Evolutionary conservation across 1,284 basidiomycete species (phyloP).

Genomic region (Anthracocystis walkeri): DNA sequence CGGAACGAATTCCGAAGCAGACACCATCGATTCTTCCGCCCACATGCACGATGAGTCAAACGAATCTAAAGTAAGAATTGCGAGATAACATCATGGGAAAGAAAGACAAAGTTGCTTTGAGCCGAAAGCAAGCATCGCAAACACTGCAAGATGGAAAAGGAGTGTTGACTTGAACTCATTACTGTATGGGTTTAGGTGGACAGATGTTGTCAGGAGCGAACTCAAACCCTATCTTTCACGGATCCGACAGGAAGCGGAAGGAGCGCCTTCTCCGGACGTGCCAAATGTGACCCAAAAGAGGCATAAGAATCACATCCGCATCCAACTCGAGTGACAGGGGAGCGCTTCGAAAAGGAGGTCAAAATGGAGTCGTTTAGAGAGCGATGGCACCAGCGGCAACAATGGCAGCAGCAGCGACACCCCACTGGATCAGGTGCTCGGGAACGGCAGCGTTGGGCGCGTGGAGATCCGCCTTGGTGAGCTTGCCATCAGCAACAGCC

Average conservation of each 20-base stretch:
- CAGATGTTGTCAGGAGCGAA: background rate
- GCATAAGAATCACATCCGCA: background rate
- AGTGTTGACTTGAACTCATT: conserved; percentile 3
- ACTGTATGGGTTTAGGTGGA: background rate
- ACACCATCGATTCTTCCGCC: background rate
- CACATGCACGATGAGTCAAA: background rate
- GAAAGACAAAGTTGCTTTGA: conserved; percentile 1
- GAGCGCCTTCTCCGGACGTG: background rate
- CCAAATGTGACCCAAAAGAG: background rate
- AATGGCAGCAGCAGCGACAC: conserved; percentile 54
- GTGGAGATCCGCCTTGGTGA: conserved; percentile 34
- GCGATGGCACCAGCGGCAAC: conserved; percentile 63
- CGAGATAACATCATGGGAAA: background rate
- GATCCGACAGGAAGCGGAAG: background rate
- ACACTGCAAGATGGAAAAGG: background rate
- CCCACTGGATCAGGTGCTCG: conserved; percentile 38
- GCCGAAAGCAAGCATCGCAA: background rate
- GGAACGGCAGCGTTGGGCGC: conserved; percentile 41
- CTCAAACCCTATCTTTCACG: background rate
- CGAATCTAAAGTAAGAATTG: conserved; percentile 20
- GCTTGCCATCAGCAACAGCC: conserved; percentile 40
- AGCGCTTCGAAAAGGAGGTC: conserved; percentile 14
- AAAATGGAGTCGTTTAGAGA: conserved; percentile 46
- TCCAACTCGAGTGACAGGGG: conserved; percentile 2
- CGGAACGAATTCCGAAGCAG: background rate